These are phyloP conservation scores for Lepidopterella palustris DNA, from an alignment of 495 filamentous ascomycete genomes.

Conservation along the genomic window DNA sequence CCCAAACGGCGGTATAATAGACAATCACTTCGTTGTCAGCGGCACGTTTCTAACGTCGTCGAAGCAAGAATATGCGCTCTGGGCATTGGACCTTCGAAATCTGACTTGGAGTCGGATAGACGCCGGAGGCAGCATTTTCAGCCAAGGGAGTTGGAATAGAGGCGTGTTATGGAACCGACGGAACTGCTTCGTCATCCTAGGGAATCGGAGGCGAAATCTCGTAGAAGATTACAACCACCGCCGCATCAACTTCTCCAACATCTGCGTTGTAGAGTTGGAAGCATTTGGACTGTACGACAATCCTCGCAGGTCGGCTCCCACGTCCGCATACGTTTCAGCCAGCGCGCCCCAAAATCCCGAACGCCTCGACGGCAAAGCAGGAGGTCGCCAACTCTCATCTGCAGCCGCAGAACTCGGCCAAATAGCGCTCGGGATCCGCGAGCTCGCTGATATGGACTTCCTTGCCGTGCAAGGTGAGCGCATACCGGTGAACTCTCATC, in stretches of 20 bases:
- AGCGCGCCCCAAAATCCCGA: slow-evolving; percentile 51
- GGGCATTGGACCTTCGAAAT: slow-evolving; percentile 83
- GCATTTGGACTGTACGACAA: slow-evolving; percentile 97
- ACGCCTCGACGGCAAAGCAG: slow-evolving; percentile 43
- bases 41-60: slow-evolving; percentile 95
- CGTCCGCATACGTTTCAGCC: slow-evolving; percentile 72
- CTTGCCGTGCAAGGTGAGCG: slow-evolving; percentile 82
- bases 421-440: slow-evolving; percentile 66
- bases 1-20: slow-evolving; percentile 89
- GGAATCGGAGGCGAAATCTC: slow-evolving; percentile 84
- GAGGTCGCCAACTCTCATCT: slow-evolving; percentile 59
- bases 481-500: slow-evolving; percentile 85
- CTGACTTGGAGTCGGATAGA: slow-evolving; percentile 94
- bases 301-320: slow-evolving; percentile 65
- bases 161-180: slow-evolving; percentile 87
- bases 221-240: slow-evolving; percentile 98
- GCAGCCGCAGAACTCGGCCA: slow-evolving; percentile 82
- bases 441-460: slow-evolving; percentile 96
- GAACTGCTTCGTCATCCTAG: slow-evolving; percentile 90
- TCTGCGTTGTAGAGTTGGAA: slow-evolving; percentile 94
- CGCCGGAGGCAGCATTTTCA: slow-evolving; percentile 88
- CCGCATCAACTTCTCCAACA: slow-evolving; percentile 92
- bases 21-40: slow-evolving; percentile 92
- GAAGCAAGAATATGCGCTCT: slow-evolving; percentile 96
- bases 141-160: slow-evolving; percentile 93